Conservation (phyloP, 1,139 yeast species). For the Hansenula lynferdii region DNA sequence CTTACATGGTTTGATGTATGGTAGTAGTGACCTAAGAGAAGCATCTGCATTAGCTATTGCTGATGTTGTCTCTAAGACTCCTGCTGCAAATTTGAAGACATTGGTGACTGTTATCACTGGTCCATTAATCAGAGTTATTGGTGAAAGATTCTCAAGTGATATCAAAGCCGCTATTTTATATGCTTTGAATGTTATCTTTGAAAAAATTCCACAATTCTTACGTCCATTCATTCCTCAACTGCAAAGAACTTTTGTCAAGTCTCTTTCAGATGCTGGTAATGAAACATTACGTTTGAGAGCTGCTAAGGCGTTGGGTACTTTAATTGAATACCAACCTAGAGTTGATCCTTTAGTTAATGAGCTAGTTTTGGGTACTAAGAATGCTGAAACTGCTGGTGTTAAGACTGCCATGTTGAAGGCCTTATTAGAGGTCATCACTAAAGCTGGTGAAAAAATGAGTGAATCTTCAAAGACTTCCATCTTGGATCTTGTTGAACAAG, state of each 20-base stretch:
- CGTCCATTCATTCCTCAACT: slow-evolving; percentile 97
- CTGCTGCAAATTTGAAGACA: slow-evolving; percentile 74
- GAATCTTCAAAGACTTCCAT: slow-evolving; percentile 68
- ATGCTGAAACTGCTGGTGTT: slow-evolving; percentile 57
- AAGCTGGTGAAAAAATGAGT: slow-evolving; percentile 74
- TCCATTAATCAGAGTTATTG: slow-evolving; percentile 96
- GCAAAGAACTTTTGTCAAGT: slow-evolving; percentile 94
- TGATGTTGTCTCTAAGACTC: slow-evolving; percentile 81
- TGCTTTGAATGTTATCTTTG: slow-evolving; percentile 74
- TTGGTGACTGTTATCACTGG: slow-evolving; percentile 94
- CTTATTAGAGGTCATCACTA: slow-evolving; percentile 73
- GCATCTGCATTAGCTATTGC: slow-evolving; percentile 86
- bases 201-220: slow-evolving; percentile 84
- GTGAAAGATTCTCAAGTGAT: slow-evolving; percentile 88
- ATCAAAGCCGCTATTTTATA: slow-evolving; percentile 88
- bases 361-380: slow-evolving; percentile 69
- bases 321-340: slow-evolving; percentile 87
- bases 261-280: slow-evolving; percentile 71
- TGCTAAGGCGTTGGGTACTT: slow-evolving; percentile 84
- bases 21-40: slow-evolving; percentile 80
- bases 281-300: slow-evolving; percentile 77
- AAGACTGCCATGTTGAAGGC: slow-evolving; percentile 85
- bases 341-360: slow-evolving; percentile 91
- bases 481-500: slow-evolving; percentile 73
- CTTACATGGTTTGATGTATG: slow-evolving; percentile 94